These are phyloP conservation scores for Cenococcum geophilum DNA, from an alignment of 495 filamentous ascomycete species.

Conservation along the genomic window DNA sequence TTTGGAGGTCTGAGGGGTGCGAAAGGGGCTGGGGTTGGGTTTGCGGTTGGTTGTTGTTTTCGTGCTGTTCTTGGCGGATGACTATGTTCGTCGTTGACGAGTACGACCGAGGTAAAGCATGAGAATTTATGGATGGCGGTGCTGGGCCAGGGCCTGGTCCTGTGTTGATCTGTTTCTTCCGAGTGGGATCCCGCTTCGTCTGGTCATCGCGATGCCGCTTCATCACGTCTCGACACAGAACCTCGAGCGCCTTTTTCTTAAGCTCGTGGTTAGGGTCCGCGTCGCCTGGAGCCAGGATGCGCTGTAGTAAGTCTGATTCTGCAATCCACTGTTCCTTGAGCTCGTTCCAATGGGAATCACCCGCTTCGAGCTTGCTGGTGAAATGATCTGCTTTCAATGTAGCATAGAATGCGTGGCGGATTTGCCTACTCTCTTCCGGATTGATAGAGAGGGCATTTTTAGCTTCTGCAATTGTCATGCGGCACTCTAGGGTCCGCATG, in stretches of 20 bases:
- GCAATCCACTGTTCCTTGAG: slow-evolving; percentile 64
- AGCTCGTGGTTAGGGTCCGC: slow-evolving; percentile 50
- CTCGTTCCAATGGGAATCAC: slow-evolving; percentile 63
- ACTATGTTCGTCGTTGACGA: not conserved
- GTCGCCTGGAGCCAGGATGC: slow-evolving; percentile 50
- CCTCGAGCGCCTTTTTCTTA: slow-evolving; percentile 61
- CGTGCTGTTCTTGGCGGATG: not conserved
- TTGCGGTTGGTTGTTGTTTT: not conserved
- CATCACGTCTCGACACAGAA: slow-evolving; percentile 66
- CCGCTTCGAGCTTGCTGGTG: slow-evolving; percentile 65
- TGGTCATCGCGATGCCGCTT: slow-evolving; percentile 67
- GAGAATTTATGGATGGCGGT: slow-evolving; percentile 10
- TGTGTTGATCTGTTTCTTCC: slow-evolving; percentile 41
- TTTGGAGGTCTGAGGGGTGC: slow-evolving; percentile 48
- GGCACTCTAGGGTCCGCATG: slow-evolving; percentile 57
- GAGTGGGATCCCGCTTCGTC: slow-evolving; percentile 51
- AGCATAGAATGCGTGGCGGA: slow-evolving; percentile 61
- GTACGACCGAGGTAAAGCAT: not conserved
- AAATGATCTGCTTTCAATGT: slow-evolving; percentile 63
- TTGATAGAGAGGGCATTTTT: slow-evolving; percentile 68
- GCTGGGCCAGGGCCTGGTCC: slow-evolving; percentile 36
- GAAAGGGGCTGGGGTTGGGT: not conserved
- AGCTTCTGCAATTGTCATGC: slow-evolving; percentile 65
- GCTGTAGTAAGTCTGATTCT: slow-evolving; percentile 50
- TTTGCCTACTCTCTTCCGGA: slow-evolving; percentile 59